Evolutionary conservation across 129 eudicot genomes (phyloP).

Genomic region (Ambrosia trifida): DNA sequence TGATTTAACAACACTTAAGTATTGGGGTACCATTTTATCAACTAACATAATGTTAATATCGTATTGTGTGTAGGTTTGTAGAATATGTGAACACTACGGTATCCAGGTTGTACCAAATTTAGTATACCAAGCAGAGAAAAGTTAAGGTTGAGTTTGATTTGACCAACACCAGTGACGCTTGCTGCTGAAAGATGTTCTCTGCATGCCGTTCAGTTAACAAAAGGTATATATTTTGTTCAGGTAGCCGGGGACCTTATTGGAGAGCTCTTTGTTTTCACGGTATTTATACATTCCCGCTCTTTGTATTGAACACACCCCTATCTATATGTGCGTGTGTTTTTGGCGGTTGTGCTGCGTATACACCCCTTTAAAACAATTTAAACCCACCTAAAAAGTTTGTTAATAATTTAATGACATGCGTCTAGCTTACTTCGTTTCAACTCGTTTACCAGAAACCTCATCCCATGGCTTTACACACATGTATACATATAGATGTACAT

Average conservation of each 20-base stretch:
- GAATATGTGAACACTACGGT: no score
- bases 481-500: neutral
- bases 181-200: no score
- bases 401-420: neutral
- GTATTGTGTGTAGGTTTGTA: no score
- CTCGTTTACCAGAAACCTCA: neutral
- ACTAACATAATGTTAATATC: no score
- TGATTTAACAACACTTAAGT: no score
- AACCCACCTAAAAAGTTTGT: neutral
- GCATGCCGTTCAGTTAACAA: no score
- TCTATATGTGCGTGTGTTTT: neutral
- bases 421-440: neutral
- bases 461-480: neutral
- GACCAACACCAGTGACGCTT: no score
- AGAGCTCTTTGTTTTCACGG: conserved; percentile 85
- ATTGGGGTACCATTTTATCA: no score
- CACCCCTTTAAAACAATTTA: neutral
- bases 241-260: conserved; percentile 88
- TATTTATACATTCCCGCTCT: conserved; percentile 25
- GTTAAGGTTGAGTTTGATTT: no score
- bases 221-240: no score
- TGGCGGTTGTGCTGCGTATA: neutral
- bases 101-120: no score
- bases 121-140: no score
- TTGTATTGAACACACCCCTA: neutral